Evolutionary conservation across 257 asterid species (phyloP), one percentile per base, ranked within the genome.

Genomic region (Solanum etuberosum): DNA sequence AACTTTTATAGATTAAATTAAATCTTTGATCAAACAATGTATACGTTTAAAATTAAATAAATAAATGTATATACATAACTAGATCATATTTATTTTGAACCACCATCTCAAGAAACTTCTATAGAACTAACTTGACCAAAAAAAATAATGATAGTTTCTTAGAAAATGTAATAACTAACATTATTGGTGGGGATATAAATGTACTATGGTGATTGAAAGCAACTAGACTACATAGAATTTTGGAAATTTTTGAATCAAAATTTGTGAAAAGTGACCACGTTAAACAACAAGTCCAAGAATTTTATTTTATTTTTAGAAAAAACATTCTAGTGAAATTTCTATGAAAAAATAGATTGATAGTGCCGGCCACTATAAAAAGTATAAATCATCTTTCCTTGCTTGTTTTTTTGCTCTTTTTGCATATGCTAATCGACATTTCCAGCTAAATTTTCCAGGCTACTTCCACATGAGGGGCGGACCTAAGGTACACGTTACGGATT

Each of bases 351-450:
- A 89, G 88, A 72, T 86, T 88, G 88, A 87, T 88, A 31, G 86
- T 91, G 94, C 93, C 91, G 94, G 94, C 93, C 96, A 92, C 90
- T 76, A 82, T 86, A 65, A 32, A 86, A 88, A 80, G 61, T n/a
- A 15, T 42, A 78, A 35, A 77, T 86, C 54, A 54, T 14, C 89
- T 85, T 87, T 87, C 61, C 88, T 78, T 88, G 42, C 67, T 91
- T 94, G 92, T 89, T 86, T 29, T 65, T 88, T 90, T 67, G 68
- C 65, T 51, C 88, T 84, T 90, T 87, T 27, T 87, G 88, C 88
- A 89, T 88, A 87, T 14, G 5, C 63, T 74, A 31, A 86, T 59
- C 34, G 78, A 80, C 40, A 37, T 80, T 43, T 80, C 67, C 84
- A 78, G 40, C 84, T 16, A 43, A 42, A 9, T 4, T 78, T 42